A percentile compares a stretch with the other conserved stretches of the same genome.
Conservation (phyloP, 2,329 filamentous ascomycete genomes). For the Xylaria polymorpha region DNA sequence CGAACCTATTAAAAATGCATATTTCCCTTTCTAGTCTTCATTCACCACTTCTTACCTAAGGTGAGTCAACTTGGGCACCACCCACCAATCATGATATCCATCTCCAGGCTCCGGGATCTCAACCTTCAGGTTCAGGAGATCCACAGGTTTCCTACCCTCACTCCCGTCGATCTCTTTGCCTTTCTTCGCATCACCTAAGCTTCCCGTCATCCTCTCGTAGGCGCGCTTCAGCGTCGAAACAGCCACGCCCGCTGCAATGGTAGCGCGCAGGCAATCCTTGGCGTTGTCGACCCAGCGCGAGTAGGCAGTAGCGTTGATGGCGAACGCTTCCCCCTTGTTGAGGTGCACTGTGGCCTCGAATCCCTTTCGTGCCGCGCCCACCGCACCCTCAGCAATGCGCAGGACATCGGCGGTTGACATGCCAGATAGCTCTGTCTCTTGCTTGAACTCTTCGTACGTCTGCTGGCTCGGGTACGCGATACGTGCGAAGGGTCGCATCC, state of each 20-base stretch:
- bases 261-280: slow-evolving; percentile 73
- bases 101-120: slow-evolving; percentile 65
- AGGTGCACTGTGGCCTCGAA: slow-evolving; percentile 68
- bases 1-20: not conserved
- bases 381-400: slow-evolving; percentile 58
- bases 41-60: slow-evolving; percentile 27
- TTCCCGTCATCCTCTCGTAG: slow-evolving; percentile 48
- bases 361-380: slow-evolving; percentile 63
- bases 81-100: slow-evolving; percentile 73
- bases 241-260: slow-evolving; percentile 75
- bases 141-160: slow-evolving; percentile 20
- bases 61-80: slow-evolving; percentile 64
- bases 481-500: slow-evolving; percentile 84
- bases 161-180: slow-evolving; percentile 33
- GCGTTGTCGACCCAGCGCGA: slow-evolving; percentile 70
- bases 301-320: slow-evolving; percentile 61
- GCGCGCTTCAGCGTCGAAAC: slow-evolving; percentile 71
- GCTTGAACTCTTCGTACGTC: slow-evolving; percentile 69
- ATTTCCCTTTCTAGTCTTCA: not conserved
- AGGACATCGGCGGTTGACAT: slow-evolving; percentile 56
- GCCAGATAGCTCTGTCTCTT: slow-evolving; percentile 56
- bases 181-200: slow-evolving; percentile 19
- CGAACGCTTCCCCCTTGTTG: slow-evolving; percentile 64
- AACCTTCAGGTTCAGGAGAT: slow-evolving; percentile 53
- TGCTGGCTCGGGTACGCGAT: slow-evolving; percentile 77